phyloP scores from a whole-genome alignment of 495 filamentous ascomycete species.

The Xylaria flabelliformis region DNA sequence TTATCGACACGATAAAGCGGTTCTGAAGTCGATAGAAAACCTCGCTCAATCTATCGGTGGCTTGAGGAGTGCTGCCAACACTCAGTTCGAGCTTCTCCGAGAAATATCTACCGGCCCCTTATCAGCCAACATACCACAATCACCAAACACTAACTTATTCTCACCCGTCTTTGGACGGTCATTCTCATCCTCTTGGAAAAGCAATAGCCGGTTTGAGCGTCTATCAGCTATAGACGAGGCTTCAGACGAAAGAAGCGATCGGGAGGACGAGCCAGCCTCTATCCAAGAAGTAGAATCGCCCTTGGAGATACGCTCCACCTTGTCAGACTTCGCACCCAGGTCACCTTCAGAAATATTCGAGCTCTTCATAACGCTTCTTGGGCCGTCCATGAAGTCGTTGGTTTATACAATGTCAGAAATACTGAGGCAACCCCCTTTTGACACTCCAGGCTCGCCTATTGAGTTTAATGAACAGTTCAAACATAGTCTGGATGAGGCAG shows the following conservation, averaged over 20 bases:
- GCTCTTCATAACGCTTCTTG: constrained; percentile 83
- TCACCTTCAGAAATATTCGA: constrained; percentile 83
- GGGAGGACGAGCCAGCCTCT: constrained; percentile 43
- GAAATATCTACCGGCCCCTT: constrained; percentile 52
- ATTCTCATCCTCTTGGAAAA: constrained; percentile 39
- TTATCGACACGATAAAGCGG: constrained; percentile 77
- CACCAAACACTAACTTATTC: constrained; percentile 41
- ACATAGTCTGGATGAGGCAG: constrained; percentile 76
- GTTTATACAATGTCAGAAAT: constrained; percentile 89
- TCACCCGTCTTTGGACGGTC: constrained; percentile 44
- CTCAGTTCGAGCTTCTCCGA: constrained; percentile 83
- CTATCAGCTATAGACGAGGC: constrained; percentile 72
- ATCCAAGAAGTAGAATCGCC: constrained; percentile 12
- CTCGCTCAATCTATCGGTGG: constrained; percentile 92
- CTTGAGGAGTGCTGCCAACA: constrained; percentile 83
- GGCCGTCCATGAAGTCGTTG: constrained; percentile 94
- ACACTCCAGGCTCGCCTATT: constrained; percentile 68
- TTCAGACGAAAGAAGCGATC: constrained; percentile 64
- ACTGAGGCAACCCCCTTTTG: constrained; percentile 85
- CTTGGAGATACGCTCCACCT: constrained; percentile 30
- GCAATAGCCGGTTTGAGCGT: constrained; percentile 38
- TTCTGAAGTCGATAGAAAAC: constrained; percentile 85
- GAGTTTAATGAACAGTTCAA: constrained; percentile 78
- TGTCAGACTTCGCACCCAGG: constrained; percentile 41
- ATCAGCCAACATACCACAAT: constrained; percentile 31